Base-by-base conservation (phyloP, 495 filamentous ascomycete species). In the Cercophora samala region DNA sequence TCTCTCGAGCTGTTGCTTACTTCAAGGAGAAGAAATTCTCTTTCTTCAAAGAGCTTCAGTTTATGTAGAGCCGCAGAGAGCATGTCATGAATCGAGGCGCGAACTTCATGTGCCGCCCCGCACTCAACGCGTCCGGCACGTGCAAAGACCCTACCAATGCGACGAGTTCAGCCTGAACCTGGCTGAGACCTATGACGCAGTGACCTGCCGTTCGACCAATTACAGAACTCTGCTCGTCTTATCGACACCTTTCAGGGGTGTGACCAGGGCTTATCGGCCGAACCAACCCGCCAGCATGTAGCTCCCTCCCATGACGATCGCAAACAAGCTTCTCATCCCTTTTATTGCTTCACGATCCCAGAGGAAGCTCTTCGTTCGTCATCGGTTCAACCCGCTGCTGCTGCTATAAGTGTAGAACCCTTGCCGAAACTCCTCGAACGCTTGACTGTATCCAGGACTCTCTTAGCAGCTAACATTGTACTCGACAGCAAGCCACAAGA, bases 121-220 rank as follows among this genome's bases (percentile, higher is more conserved):
- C 54, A 56, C 22, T 56, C 5, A 11, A 21, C 26, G 8, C 26
- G 26, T 8, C 26, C 8, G 26, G 26, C 26, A 25, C 13, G 56
- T 22, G n/a, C n/a, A 58, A 25, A 3, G 3, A 21, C 17, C 60
- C 60, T 23, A 0, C 5, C 58, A 61, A 3, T 29, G 0, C 26
- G 26, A 26, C 32, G 15, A 26, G 22, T 18, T 60, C 24, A 24
- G 24, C 58, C 17, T 5, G 25, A 29, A 8, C 21, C 23, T 25
- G 58, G 22, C 22, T 25, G 58, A 60, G 17, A 60, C 25, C 60
- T 25, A 62, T 62, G 60, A 62, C 60, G 60, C 60, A 62, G 26
- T 25, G 29, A 46, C 8, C 29, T 6, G 37, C 37, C 6, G 15
- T 9, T 46, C 5, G 37, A 46, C 37, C 37, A 46, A 46, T 46